Conservation (phyloP, 768 basidiomycete species). For the Leccinum fibrillosum region DNA sequence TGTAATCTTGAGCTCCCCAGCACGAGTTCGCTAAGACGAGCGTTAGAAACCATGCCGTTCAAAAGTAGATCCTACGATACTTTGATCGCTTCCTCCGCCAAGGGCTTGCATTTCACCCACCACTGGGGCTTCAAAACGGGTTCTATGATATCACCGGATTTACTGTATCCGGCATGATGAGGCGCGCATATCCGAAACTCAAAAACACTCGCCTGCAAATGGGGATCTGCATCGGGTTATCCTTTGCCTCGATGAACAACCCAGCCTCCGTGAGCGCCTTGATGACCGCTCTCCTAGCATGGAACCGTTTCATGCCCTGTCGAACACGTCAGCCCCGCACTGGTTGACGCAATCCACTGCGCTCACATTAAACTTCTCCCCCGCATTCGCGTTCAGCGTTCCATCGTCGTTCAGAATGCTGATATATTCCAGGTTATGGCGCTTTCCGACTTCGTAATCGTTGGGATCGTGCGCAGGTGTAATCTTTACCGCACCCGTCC, state of each 20-base stretch:
- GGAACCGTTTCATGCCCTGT: conserved; percentile 97
- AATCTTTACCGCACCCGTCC: conserved; percentile 98
- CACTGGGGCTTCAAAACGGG: conserved; percentile 93
- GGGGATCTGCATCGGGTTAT: conserved; percentile 97
- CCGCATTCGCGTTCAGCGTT: conserved; percentile 89
- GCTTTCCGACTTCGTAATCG: conserved; percentile 90
- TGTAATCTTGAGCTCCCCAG: conserved; percentile 79
- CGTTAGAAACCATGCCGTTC: background rate
- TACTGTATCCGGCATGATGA: no score
- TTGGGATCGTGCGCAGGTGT: conserved; percentile 98
- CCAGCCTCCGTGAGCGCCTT: conserved; percentile 81
- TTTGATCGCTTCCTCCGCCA: conserved; percentile 87
- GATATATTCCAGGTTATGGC: conserved; percentile 88
- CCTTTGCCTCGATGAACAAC: conserved; percentile 85
- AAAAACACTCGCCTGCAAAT: conserved; percentile 64
- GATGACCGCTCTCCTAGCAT: conserved; percentile 80
- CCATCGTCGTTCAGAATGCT: conserved; percentile 97
- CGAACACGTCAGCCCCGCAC: background rate
- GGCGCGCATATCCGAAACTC: background rate
- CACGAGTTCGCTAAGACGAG: conserved; percentile 67
- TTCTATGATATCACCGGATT: no score
- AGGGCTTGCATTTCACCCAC: conserved; percentile 94
- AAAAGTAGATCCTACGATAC: conserved; percentile 36
- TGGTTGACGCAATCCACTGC: background rate
- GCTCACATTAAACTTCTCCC: conserved; percentile 60